Evolutionary conservation across 106 monocot species (phyloP).

Genomic region (Apostasia shenzhenica): DNA sequence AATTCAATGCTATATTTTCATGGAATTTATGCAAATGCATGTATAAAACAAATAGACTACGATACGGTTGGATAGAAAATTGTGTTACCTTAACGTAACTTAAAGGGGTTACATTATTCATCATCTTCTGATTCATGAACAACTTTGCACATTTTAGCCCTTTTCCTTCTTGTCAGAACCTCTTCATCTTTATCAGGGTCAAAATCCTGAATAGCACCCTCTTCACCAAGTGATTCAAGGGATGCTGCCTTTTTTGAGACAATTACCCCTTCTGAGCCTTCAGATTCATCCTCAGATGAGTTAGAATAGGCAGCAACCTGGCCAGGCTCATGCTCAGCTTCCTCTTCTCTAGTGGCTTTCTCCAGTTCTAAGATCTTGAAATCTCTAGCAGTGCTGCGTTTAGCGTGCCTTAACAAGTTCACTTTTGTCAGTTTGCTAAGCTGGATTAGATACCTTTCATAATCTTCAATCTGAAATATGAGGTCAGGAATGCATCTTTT

Average conservation of each 20-base stretch:
- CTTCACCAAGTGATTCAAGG: constrained; percentile 7
- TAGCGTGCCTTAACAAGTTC: constrained; percentile 84
- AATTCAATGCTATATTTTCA: no score
- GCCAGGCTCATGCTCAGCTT: constrained; percentile 14
- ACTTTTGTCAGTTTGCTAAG: constrained; percentile 75
- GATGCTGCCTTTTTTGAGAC: constrained; percentile 6
- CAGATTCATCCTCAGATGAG: constrained; percentile 31
- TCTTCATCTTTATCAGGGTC: constrained; percentile 43
- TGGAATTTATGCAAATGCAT: no score
- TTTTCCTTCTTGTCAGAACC: constrained; percentile 33
- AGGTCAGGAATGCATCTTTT: constrained; percentile 83
- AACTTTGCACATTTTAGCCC: constrained; percentile 37
- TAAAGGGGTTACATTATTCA: background rate
- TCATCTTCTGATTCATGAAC: constrained; percentile 78
- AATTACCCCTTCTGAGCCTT: constrained; percentile 21
- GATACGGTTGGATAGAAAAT: no score
- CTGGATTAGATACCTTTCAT: constrained; percentile 83
- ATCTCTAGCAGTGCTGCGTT: constrained; percentile 84
- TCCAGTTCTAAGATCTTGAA: constrained; percentile 62
- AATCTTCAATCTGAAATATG: constrained; percentile 92
- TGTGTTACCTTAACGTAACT: no score
- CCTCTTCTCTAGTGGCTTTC: constrained; percentile 7
- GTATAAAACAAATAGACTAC: no score
- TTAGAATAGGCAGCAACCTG: constrained; percentile 5
- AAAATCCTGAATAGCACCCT: constrained; percentile 26